Conservation (phyloP, 345 rosid genomes). For the Arabis hirsuta region DNA sequence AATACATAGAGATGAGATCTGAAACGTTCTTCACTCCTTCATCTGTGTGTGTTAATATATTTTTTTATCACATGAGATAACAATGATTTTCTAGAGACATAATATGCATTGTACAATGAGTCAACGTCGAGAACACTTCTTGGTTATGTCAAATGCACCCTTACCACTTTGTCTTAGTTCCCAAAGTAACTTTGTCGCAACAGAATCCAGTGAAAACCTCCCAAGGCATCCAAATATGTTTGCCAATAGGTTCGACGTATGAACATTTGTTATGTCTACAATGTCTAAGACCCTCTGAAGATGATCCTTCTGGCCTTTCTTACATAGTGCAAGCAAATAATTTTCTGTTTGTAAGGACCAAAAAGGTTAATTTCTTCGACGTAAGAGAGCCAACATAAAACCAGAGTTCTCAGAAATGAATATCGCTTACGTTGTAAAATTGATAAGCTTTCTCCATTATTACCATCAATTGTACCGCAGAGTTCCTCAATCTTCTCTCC, state of each 20-base stretch:
- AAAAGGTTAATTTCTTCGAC: not conserved
- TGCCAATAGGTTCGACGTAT: constrained; percentile 45
- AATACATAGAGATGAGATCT: constrained; percentile 60
- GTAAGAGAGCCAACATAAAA: not conserved
- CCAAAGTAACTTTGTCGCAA: constrained; percentile 58
- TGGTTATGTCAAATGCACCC: constrained; percentile 20
- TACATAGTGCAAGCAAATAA: constrained; percentile 73
- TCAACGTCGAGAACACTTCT: not conserved
- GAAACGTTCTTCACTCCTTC: constrained; percentile 53
- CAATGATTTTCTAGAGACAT: not conserved
- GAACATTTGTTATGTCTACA: constrained; percentile 61
- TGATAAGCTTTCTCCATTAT: constrained; percentile 35
- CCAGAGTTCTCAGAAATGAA: constrained; percentile 17
- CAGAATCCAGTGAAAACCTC: constrained; percentile 59
- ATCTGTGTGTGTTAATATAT: constrained; percentile 48
- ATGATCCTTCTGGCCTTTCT: constrained; percentile 59
- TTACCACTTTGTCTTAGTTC: constrained; percentile 58
- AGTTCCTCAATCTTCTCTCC: constrained; percentile 65
- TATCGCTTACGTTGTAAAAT: constrained; percentile 55
- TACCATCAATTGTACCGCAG: constrained; percentile 45
- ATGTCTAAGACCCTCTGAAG: constrained; percentile 59
- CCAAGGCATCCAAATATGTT: constrained; percentile 69
- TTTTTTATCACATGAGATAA: not conserved
- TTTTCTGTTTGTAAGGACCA: constrained; percentile 53
- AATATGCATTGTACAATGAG: not conserved